Conservation (phyloP, 768 basidiomycete genomes). For the Mycena rosella region DNA sequence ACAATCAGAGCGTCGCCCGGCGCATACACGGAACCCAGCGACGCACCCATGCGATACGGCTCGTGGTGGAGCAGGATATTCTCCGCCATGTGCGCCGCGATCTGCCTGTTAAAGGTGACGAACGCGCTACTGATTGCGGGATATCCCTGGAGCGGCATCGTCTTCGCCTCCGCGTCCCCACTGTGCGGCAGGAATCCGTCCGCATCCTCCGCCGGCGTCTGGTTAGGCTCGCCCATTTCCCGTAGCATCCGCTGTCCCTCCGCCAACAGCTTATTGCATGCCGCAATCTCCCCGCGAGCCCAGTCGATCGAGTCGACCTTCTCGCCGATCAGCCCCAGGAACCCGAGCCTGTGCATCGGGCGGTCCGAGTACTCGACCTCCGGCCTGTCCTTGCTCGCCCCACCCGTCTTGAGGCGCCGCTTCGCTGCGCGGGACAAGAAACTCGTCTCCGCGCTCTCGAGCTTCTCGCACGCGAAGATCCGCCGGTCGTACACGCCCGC, state of each 20-base stretch:
- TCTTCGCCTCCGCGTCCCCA: conserved; percentile 13
- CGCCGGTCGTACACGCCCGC: conserved; percentile 87
- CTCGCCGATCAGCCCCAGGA: conserved; percentile 75
- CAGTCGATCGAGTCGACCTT: conserved; percentile 96
- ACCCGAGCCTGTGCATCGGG: conserved; percentile 82
- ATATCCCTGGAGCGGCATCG: conserved; percentile 58
- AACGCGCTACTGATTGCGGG: conserved; percentile 82
- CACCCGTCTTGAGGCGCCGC: conserved; percentile 67
- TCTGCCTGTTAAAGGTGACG: conserved; percentile 92
- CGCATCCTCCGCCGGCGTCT: conserved; percentile 28
- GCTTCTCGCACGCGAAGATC: conserved; percentile 75
- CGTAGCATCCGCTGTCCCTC: conserved; percentile 57
- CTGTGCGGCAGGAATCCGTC: conserved; percentile 31
- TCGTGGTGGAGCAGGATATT: conserved; percentile 83
- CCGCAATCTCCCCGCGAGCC: conserved; percentile 81
- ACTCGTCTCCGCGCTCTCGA: conserved; percentile 88
- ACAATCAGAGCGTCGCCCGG: conserved; percentile 1
- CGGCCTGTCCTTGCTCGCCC: conserved; percentile 55
- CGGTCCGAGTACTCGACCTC: conserved; percentile 77
- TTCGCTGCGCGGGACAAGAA: conserved; percentile 84
- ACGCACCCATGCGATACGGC: conserved; percentile 82
- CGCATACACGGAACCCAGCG: neutral
- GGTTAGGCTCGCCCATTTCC: conserved; percentile 35
- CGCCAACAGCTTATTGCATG: conserved; percentile 65
- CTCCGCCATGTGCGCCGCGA: conserved; percentile 90